Evolutionary conservation across 768 basidiomycete genomes (phyloP).

Genomic region (Podaxis pistillaris): DNA sequence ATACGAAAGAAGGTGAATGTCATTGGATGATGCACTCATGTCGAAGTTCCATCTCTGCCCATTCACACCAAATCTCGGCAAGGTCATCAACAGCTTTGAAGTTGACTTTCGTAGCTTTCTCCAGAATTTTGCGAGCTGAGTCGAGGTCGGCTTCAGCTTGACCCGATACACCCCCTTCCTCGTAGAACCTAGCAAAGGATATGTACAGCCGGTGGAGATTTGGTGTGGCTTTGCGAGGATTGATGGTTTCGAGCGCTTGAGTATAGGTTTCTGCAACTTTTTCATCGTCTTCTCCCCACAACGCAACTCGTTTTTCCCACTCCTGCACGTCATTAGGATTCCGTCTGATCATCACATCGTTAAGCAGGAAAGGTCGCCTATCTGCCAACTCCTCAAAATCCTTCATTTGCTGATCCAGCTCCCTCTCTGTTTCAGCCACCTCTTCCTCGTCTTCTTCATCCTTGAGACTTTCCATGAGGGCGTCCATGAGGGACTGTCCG

Average conservation of each 20-base stretch:
- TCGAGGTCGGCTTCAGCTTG: slow-evolving; percentile 80
- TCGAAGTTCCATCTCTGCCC: slow-evolving; percentile 97
- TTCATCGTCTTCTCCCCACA: slow-evolving; percentile 92
- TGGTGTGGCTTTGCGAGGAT: slow-evolving; percentile 85
- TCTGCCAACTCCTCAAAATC: slow-evolving; percentile 95
- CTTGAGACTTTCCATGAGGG: slow-evolving; percentile 83
- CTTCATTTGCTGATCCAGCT: slow-evolving; percentile 86
- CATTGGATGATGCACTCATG: slow-evolving; percentile 68
- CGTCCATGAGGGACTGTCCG: slow-evolving; percentile 83
- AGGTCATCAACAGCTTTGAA: slow-evolving; percentile 97
- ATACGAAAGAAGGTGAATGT: not conserved
- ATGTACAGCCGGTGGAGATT: slow-evolving; percentile 89
- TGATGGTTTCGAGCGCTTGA: slow-evolving; percentile 82
- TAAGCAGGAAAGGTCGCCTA: slow-evolving; percentile 91
- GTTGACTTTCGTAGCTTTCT: slow-evolving; percentile 88
- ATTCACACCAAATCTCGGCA: slow-evolving; percentile 99
- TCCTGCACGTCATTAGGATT: slow-evolving; percentile 99
- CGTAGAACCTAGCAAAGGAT: slow-evolving; percentile 97
- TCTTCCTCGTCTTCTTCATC: slow-evolving; percentile 87
- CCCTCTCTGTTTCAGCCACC: slow-evolving; percentile 72
- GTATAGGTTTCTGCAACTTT: slow-evolving; percentile 96
- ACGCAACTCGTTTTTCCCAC: slow-evolving; percentile 96
- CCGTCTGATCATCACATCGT: slow-evolving; percentile 88
- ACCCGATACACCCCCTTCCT: slow-evolving; percentile 84
- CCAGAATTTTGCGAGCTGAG: slow-evolving; percentile 88